phyloP scores from a whole-genome alignment of 2,329 filamentous ascomycete species.

The Ceratocystiopsis brevicomis region DNA sequence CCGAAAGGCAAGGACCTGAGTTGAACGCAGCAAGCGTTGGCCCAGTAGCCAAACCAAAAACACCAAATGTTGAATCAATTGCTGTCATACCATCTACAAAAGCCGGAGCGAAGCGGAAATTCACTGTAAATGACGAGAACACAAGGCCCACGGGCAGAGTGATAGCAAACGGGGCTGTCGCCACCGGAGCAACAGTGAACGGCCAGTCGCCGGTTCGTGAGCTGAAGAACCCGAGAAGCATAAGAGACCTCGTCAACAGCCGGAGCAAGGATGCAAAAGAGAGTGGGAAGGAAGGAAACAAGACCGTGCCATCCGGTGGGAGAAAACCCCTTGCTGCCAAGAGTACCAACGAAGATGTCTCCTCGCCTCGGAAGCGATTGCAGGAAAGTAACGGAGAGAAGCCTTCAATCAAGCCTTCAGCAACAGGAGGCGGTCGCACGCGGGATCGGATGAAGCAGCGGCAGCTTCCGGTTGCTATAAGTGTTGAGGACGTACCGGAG shows the following conservation, averaged over 20 bases:
- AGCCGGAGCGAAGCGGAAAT: conserved; percentile 38
- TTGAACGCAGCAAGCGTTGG: not conserved
- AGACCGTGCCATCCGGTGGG: conserved; percentile 11
- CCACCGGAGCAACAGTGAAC: no score
- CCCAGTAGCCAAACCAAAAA: not conserved
- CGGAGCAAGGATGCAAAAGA: conserved; percentile 15
- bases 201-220: conserved; percentile 3
- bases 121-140: conserved; percentile 34
- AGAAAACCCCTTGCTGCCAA: conserved; percentile 36
- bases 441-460: conserved; percentile 10
- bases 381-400: conserved; percentile 12
- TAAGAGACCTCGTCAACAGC: conserved; percentile 26
- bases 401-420: conserved; percentile 3
- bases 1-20: not conserved
- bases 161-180: conserved; percentile 4
- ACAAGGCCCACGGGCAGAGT: no score
- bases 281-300: conserved; percentile 13
- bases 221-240: conserved; percentile 21
- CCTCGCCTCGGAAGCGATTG: conserved; percentile 34
- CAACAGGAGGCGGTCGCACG: not conserved
- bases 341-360: conserved; percentile 39
- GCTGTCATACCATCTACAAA: conserved; percentile 14
- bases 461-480: conserved; percentile 14
- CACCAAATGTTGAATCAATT: no score
- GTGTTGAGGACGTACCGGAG: conserved; percentile 4